A percentile compares a stretch with the other conserved stretches of the same genome.
Conservation (phyloP, 345 rosid genomes). For the Nephelium lappaceum region DNA sequence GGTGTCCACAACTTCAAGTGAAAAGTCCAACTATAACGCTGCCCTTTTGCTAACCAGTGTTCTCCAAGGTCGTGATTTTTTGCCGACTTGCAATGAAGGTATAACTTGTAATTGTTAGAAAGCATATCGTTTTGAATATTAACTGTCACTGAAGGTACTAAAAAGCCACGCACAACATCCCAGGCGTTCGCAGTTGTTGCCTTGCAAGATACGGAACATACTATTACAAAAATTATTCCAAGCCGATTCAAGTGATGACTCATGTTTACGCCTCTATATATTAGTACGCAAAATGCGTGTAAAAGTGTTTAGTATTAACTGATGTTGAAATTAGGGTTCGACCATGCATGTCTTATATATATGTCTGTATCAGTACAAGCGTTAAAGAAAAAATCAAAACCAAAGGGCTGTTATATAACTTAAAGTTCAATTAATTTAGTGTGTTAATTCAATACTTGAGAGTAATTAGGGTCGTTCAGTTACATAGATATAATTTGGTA, state of each 20-base stretch:
- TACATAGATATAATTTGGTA: too few species aligned
- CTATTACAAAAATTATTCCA: not conserved
- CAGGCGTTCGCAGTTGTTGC: not conserved
- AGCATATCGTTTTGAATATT: not conserved
- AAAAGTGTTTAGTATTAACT: too few species aligned
- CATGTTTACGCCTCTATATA: not conserved
- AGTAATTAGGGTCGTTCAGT: not conserved
- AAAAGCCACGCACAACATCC: not conserved
- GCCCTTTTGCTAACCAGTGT: not conserved
- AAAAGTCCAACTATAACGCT: not conserved
- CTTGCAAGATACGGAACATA: not conserved
- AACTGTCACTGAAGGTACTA: not conserved
- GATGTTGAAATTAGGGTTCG: too few species aligned
- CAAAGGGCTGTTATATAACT: not conserved
- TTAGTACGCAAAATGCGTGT: too few species aligned
- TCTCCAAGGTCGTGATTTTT: not conserved
- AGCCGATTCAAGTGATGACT: not conserved
- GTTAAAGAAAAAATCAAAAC: not conserved
- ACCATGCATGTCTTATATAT: not conserved
- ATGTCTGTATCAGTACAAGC: not conserved
- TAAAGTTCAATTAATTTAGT: too few species aligned
- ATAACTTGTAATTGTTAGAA: not conserved
- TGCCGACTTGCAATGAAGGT: not conserved
- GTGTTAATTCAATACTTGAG: too few species aligned
- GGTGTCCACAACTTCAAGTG: not conserved